These are phyloP conservation scores for Cerrena zonata DNA, from an alignment of 1,284 basidiomycete species.

Conservation along the genomic window DNA sequence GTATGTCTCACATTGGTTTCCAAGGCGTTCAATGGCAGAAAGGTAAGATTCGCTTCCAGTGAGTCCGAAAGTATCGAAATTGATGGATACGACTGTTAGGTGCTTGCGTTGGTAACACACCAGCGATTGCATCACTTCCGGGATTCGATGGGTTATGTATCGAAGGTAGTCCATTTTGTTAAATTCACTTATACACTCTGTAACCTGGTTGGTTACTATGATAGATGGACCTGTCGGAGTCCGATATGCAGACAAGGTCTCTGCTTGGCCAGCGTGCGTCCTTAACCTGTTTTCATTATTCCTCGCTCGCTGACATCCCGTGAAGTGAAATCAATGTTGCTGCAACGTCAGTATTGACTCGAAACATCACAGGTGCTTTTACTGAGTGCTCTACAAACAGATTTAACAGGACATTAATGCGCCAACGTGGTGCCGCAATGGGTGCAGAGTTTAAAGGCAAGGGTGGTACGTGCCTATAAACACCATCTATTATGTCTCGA, in stretches of 20 bases:
- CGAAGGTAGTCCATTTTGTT: conserved; percentile 31
- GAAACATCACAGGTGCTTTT: conserved; percentile 5
- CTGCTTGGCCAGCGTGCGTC: conserved; percentile 63
- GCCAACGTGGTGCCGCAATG: conserved; percentile 56
- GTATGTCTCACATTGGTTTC: neutral
- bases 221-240: conserved; percentile 57
- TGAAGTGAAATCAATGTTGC: conserved; percentile 64
- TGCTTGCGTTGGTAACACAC: conserved; percentile 66
- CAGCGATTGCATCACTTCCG: conserved; percentile 48
- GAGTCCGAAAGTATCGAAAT: too few relatives aligned
- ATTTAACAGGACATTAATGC: conserved; percentile 66
- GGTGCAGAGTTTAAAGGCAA: conserved; percentile 68
- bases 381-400: conserved; percentile 17
- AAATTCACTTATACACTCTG: conserved; percentile 1
- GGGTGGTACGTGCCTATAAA: conserved; percentile 47
- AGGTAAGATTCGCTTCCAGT: too few relatives aligned
- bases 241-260: conserved; percentile 54
- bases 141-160: conserved; percentile 69
- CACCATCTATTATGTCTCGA: conserved; percentile 9
- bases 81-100: too few relatives aligned
- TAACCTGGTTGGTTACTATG: neutral
- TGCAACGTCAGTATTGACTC: conserved; percentile 42
- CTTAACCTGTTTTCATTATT: neutral
- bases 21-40: conserved; percentile 43
- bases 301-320: neutral